Evolutionary conservation across 306 rosid species (phyloP), one percentile per base, ranked within the genome.

Genomic region (Hippophae rhamnoides): DNA sequence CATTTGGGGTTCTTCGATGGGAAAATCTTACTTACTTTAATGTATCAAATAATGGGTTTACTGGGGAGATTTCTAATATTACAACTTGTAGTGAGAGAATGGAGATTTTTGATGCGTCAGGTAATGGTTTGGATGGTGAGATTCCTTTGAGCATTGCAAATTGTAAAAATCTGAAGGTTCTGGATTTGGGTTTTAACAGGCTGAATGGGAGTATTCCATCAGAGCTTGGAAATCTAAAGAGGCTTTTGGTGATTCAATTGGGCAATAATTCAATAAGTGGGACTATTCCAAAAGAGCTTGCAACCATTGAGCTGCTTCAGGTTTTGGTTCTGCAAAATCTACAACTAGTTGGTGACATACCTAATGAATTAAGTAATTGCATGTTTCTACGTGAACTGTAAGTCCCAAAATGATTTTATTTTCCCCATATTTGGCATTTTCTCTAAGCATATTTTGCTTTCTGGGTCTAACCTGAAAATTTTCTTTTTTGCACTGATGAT

Each of bases 321-420:
- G 78, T 88, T 58, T 75, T 93, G 79, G 86, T 82, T 84, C 82
- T 93, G 82, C 89, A 72, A 64, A 82, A 79, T 71, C 88, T 93
- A 66, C 72, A 79, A 73, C 99, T 93, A 47, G 54, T 27, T 58
- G 97, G 97, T 11, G 79, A 78, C 72, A 86, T 93, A 67, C 97
- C 99, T 3, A 67, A 49, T 43, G 86, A 82, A 52, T 71, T 93
- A 57, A 75, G 79, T 76, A 82, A 81, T 62, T 85, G 97, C 86
- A 71, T 68, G 70, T 77, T 88, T 75, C 99, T 93, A 72, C 97
- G 83, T 58, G 94, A 78, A 76, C 76, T 93, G 99, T 93, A 75
- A 93, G 99, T 93, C 61, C 76, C 64, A 9, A 56, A 59, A 56
- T 67, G 10, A 11, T 13, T 44, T 7, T 62, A 3, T 7, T 7